These are phyloP conservation scores for Tetrastigma voinierianum DNA, from an alignment of 164 flowering plant species.

Conservation along the genomic window DNA sequence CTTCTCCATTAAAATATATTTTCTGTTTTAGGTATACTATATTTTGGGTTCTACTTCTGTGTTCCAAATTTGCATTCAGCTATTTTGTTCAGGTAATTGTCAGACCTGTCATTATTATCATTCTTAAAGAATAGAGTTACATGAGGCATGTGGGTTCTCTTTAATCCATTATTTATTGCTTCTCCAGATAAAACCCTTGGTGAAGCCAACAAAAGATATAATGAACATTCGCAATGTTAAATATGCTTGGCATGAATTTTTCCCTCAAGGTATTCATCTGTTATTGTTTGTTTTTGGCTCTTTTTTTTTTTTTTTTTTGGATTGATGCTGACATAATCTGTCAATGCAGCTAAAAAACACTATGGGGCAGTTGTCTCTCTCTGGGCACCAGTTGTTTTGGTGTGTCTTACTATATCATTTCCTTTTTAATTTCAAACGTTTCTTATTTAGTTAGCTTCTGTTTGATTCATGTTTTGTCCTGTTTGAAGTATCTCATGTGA, in stretches of 20 bases:
- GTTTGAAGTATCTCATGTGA: constrained; percentile 9
- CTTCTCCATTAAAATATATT: neutral
- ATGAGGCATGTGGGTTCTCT: neutral
- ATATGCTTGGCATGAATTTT: constrained; percentile 94
- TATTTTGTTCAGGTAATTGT: constrained; percentile 64
- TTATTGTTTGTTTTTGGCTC: constrained; percentile 4
- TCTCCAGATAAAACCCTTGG: constrained; percentile 78
- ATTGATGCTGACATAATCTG: constrained; percentile 15
- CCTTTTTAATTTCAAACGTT: neutral
- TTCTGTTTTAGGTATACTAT: constrained; percentile 70
- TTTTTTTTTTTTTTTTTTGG: neutral
- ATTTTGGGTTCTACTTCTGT: constrained; percentile 83
- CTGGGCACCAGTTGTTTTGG: constrained; percentile 91
- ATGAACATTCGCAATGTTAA: constrained; percentile 58
- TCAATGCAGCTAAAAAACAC: constrained; percentile 67
- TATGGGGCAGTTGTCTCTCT: constrained; percentile 78
- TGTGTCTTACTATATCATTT: constrained; percentile 22
- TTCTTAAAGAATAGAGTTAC: neutral
- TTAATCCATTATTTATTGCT: constrained; percentile 4
- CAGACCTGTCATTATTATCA: constrained; percentile 1
- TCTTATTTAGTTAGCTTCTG: neutral
- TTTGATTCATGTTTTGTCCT: constrained; percentile 3
- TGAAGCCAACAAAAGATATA: constrained; percentile 84
- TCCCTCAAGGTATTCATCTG: constrained; percentile 64
- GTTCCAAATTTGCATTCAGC: constrained; percentile 76